Conservation (phyloP, 2,329 filamentous ascomycete genomes). For the Pyrenochaeta sp. region DNA sequence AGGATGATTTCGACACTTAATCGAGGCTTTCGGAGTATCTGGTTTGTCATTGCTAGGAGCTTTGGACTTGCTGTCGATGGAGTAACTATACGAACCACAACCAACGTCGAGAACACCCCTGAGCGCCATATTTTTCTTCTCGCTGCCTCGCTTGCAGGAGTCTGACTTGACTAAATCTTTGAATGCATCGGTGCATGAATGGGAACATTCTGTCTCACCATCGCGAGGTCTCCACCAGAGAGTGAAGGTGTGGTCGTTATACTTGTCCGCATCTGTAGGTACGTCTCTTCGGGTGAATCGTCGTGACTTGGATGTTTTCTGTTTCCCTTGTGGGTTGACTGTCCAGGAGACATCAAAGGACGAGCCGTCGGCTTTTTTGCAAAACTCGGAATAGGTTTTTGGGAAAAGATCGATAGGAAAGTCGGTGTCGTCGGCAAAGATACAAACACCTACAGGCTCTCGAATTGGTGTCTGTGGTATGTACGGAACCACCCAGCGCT, state of each 20-base stretch:
- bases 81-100: neutral
- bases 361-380: neutral
- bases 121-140: constrained; percentile 1
- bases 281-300: neutral
- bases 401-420: constrained; percentile 6
- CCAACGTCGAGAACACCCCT: constrained; percentile 5
- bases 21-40: neutral
- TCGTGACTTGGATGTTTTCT: neutral
- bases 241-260: constrained; percentile 7
- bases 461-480: neutral
- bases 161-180: constrained; percentile 4
- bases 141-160: neutral
- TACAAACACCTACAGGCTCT: constrained; percentile 2
- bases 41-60: neutral
- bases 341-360: neutral
- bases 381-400: constrained; percentile 6
- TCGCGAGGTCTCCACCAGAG: neutral
- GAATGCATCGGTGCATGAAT: constrained; percentile 2
- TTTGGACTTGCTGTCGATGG: constrained; percentile 1
- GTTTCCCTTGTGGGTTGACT: constrained; percentile 5
- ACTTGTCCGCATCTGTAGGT: neutral
- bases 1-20: constrained; percentile 5
- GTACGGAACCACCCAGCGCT: constrained; percentile 6
- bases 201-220: neutral
- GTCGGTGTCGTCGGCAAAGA: neutral